Conservation (phyloP, 1,139 yeast species). For the Kodamaea ohmeri region DNA sequence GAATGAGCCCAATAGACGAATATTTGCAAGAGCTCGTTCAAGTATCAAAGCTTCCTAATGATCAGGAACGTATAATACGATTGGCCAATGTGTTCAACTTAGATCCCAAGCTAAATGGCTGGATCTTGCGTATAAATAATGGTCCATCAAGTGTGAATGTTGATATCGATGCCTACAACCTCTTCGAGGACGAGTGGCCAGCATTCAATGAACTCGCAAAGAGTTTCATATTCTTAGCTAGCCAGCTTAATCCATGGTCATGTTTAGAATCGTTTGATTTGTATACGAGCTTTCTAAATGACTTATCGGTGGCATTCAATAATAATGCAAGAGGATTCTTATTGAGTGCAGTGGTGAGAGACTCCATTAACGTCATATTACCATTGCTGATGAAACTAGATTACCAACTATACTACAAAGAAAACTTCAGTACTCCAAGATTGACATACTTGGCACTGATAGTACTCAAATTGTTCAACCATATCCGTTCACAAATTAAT, state of each 20-base stretch:
- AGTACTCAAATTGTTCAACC: slow-evolving; percentile 59
- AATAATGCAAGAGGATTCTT: slow-evolving; percentile 51
- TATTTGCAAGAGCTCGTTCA: slow-evolving; percentile 13
- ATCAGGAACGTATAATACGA: slow-evolving; percentile 12
- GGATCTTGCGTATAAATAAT: slow-evolving; percentile 13
- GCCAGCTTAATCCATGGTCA: slow-evolving; percentile 62
- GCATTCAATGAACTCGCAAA: slow-evolving; percentile 53
- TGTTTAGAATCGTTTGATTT: slow-evolving; percentile 57
- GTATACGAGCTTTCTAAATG: slow-evolving; percentile 49
- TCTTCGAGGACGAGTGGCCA: slow-evolving; percentile 41
- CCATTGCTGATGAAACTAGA: slow-evolving; percentile 56
- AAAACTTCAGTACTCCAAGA: slow-evolving; percentile 44
- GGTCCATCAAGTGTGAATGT: slow-evolving; percentile 4
- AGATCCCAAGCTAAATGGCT: slow-evolving; percentile 14
- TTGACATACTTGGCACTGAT: slow-evolving; percentile 55
- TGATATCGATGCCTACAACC: slow-evolving; percentile 19
- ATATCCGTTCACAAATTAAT: slow-evolving; percentile 56
- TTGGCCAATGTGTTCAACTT: slow-evolving; percentile 13
- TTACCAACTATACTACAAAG: slow-evolving; percentile 39
- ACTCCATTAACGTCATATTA: slow-evolving; percentile 40
- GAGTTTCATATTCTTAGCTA: slow-evolving; percentile 50
- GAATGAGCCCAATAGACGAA: slow-evolving; percentile 13
- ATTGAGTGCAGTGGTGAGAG: slow-evolving; percentile 43
- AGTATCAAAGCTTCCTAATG: slow-evolving; percentile 11
- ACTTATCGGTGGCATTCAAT: slow-evolving; percentile 57